These are phyloP conservation scores for Ogataea pini DNA, from an alignment of 805 yeast genomes.

Conservation along the genomic window DNA sequence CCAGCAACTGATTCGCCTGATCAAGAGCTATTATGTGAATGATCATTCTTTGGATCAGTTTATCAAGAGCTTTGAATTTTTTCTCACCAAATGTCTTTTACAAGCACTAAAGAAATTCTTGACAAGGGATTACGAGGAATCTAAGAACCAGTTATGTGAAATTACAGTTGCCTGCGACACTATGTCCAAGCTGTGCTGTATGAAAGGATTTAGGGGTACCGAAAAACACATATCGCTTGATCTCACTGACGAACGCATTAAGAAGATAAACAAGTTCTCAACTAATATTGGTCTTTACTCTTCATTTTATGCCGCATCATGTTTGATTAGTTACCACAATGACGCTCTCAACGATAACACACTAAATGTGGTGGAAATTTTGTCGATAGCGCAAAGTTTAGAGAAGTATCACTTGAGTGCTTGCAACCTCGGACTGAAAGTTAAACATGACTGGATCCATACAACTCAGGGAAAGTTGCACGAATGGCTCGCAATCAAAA, in stretches of 20 bases:
- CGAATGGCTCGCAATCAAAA: constrained; percentile 18
- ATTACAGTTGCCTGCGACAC: constrained; percentile 13
- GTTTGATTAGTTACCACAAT: constrained; percentile 9
- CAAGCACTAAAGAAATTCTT: constrained; percentile 9
- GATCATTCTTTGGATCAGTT: constrained; percentile 8
- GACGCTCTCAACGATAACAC: constrained; percentile 1
- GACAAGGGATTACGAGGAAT: constrained; percentile 9
- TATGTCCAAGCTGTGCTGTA: constrained; percentile 13
- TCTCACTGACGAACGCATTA: constrained; percentile 6
- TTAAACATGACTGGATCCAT: constrained; percentile 21
- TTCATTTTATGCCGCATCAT: constrained; percentile 9
- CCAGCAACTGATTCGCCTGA: constrained; percentile 5
- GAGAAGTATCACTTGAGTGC: constrained; percentile 15
- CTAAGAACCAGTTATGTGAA: constrained; percentile 3
- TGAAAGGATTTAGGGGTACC: constrained; percentile 15
- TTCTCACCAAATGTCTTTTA: constrained; percentile 9
- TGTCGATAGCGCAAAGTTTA: constrained; percentile 13
- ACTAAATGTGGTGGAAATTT: constrained; percentile 9
- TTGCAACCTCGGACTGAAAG: constrained; percentile 4
- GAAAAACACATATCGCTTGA: constrained; percentile 11
- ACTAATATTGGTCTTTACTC: constrained; percentile 14
- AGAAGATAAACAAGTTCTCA: constrained; percentile 8
- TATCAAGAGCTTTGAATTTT: constrained; percentile 15
- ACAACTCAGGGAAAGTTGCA: constrained; percentile 17
- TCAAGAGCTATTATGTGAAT: constrained; percentile 7